Evolutionary conservation across 2,329 filamentous ascomycete genomes (phyloP).

Genomic region (Fonsecaea erecta): DNA sequence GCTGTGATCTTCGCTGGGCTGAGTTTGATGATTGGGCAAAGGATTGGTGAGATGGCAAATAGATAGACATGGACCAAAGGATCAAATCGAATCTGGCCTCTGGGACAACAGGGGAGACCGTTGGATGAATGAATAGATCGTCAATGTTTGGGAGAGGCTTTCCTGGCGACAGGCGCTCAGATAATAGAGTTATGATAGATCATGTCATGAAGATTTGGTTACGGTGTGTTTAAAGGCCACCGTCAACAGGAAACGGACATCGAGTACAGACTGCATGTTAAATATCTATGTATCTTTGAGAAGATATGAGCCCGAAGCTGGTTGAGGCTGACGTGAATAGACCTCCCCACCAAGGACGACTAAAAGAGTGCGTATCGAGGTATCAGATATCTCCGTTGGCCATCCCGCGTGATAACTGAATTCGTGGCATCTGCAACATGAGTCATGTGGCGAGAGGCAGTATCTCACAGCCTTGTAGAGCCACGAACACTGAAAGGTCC

Average conservation of each 20-base stretch:
- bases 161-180: background rate
- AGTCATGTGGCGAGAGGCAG: too few species aligned
- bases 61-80: too few species aligned
- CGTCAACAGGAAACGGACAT: background rate
- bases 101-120: background rate
- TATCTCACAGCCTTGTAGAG: too few species aligned
- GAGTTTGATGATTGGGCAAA: too few species aligned
- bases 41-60: too few species aligned
- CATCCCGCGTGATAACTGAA: too few species aligned
- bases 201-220: background rate
- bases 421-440: too few species aligned
- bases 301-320: background rate
- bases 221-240: background rate
- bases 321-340: background rate
- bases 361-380: too few species aligned
- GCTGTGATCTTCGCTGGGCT: background rate
- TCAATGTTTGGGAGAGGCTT: background rate
- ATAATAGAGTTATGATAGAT: background rate
- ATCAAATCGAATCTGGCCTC: background rate
- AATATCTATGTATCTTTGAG: background rate
- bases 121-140: background rate
- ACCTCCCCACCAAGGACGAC: too few species aligned
- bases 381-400: too few species aligned
- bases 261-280: background rate
- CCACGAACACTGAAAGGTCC: too few species aligned